Evolutionary conservation across 2,329 filamentous ascomycete genomes (phyloP).

Genomic region (Pseudogymnoascus sp.): DNA sequence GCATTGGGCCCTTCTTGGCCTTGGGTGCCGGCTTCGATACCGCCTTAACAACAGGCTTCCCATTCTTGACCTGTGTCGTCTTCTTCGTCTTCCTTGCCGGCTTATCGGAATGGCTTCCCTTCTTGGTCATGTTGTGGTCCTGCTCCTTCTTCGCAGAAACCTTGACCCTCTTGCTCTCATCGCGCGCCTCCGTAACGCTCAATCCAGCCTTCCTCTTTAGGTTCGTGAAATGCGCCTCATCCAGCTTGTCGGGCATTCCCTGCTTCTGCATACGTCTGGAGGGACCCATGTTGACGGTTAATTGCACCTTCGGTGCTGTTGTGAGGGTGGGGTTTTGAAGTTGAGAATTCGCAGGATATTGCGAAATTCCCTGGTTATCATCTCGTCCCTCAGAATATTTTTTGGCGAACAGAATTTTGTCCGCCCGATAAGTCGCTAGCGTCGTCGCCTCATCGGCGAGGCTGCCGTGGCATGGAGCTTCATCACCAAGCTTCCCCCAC

Average conservation of each 20-base stretch:
- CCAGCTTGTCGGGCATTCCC: slow-evolving; percentile 73
- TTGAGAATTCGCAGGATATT: slow-evolving; percentile 4
- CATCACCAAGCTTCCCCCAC: slow-evolving; percentile 6
- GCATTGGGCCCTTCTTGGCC: slow-evolving; percentile 37
- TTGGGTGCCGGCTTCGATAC: slow-evolving; percentile 25
- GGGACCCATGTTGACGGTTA: slow-evolving; percentile 61
- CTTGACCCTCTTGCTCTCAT: slow-evolving; percentile 59
- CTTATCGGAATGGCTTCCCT: slow-evolving; percentile 24
- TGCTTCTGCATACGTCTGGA: slow-evolving; percentile 95
- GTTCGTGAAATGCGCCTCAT: slow-evolving; percentile 69
- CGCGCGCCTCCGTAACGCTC: slow-evolving; percentile 48
- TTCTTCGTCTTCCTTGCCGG: slow-evolving; percentile 29
- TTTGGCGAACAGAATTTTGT: slow-evolving; percentile 7
- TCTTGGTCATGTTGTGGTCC: slow-evolving; percentile 28
- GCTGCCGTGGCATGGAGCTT: slow-evolving; percentile 4
- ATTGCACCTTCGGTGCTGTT: slow-evolving; percentile 7
- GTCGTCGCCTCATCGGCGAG: slow-evolving; percentile 7
- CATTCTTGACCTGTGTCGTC: slow-evolving; percentile 24
- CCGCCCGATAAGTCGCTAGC: slow-evolving; percentile 8
- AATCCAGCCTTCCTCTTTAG: slow-evolving; percentile 77
- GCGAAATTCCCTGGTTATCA: slow-evolving; percentile 6
- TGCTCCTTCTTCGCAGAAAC: slow-evolving; percentile 38
- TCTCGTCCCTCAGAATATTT: slow-evolving; percentile 1
- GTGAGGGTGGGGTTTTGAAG: background rate
- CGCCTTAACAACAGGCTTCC: slow-evolving; percentile 27